Conservation (phyloP, 225 moss, liverwort and hornwort genomes). For the Takakia lepidozioides region DNA sequence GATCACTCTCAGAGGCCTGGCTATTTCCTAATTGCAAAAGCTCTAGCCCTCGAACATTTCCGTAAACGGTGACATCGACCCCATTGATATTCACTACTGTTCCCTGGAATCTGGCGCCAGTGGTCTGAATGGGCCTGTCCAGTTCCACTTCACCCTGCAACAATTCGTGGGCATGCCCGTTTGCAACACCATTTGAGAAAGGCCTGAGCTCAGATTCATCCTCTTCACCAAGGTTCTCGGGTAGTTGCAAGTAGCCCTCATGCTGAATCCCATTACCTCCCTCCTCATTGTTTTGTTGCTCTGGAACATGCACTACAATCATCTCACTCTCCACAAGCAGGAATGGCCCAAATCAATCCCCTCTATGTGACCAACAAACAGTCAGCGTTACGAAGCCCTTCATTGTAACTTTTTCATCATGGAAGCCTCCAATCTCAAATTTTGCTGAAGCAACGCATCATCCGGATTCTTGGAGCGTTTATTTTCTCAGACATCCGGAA, state of each 20-base stretch:
- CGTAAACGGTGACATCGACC: conserved; percentile 79
- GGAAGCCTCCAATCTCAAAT: too few relatives aligned
- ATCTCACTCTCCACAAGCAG: too few relatives aligned
- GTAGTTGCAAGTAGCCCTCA: conserved; percentile 35
- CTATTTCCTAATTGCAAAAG: conserved; percentile 33
- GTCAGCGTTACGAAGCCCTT: too few relatives aligned
- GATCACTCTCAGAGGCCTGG: conserved; percentile 1
- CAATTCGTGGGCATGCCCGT: conserved; percentile 11
- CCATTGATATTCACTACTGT: conserved; percentile 79
- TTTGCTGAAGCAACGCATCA: too few relatives aligned
- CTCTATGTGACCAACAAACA: too few relatives aligned
- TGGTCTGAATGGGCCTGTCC: conserved; percentile 20
- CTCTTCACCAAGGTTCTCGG: conserved; percentile 11
- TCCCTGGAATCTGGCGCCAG: conserved; percentile 38
- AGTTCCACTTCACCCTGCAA: conserved; percentile 19
- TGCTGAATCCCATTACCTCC: conserved; percentile 21
- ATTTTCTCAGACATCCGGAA: too few relatives aligned
- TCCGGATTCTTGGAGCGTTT: too few relatives aligned
- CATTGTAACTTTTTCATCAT: too few relatives aligned
- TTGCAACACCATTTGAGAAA: conserved; percentile 18
- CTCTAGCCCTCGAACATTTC: conserved; percentile 79
- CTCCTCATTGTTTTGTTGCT: conserved; percentile 21
- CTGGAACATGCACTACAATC: too few relatives aligned
- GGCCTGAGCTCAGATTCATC: conserved; percentile 18
- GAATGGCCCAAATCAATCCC: too few relatives aligned